phyloP scores from a whole-genome alignment of 2,329 filamentous ascomycete species.

The Sclerotinia nivalis region DNA sequence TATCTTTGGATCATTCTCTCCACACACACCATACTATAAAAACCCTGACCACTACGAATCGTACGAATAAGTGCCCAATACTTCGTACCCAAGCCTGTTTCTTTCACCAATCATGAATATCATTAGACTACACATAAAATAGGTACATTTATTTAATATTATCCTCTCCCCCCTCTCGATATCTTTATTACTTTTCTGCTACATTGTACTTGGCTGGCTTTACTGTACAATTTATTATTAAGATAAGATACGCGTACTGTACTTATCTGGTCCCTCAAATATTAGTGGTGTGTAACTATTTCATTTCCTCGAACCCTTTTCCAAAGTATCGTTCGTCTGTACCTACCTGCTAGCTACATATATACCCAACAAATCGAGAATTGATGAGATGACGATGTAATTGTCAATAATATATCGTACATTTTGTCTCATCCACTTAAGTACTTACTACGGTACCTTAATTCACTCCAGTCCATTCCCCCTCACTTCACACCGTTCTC shows the following conservation, averaged over 20 bases:
- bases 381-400: not conserved
- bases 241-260: slow-evolving; percentile 9
- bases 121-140: not conserved
- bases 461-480: not conserved
- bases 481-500: not conserved
- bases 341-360: not conserved
- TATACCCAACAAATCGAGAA: slow-evolving; percentile 6
- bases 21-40: not conserved
- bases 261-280: not conserved
- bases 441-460: not conserved
- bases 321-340: not conserved
- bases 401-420: not conserved
- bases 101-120: not conserved
- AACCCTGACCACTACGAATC: not conserved
- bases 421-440: not conserved
- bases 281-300: slow-evolving; percentile 9
- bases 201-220: not conserved
- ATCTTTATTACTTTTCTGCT: not conserved
- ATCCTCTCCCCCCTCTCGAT: not conserved
- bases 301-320: slow-evolving; percentile 1
- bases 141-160: no score
- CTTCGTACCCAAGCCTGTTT: not conserved
- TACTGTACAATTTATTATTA: not conserved
- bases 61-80: not conserved
- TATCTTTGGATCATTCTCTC: slow-evolving; percentile 1